Evolutionary conservation across 1,284 basidiomycete species (phyloP).

Genomic region (Rhodotorula sp.): DNA sequence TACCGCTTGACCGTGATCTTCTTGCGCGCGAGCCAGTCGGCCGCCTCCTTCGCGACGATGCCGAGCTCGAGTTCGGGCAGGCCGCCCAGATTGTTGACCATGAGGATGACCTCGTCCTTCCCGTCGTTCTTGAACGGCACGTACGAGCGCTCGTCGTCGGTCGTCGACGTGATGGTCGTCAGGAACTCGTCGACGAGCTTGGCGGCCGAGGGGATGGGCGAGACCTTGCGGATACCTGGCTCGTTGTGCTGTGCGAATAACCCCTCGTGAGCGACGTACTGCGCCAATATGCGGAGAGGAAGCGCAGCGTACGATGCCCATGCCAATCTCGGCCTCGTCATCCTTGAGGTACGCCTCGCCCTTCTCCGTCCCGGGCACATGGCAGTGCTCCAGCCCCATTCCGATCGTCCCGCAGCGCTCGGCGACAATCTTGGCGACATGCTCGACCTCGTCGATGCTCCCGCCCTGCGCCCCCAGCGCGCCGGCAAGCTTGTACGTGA

Average conservation of each 20-base stretch:
- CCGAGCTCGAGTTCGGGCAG: slow-evolving; percentile 81
- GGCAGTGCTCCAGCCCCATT: slow-evolving; percentile 87
- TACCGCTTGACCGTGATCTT: slow-evolving; percentile 63
- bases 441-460: slow-evolving; percentile 68
- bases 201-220: slow-evolving; percentile 67
- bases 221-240: slow-evolving; percentile 68
- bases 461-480: slow-evolving; percentile 54
- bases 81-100: slow-evolving; percentile 65
- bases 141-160: slow-evolving; percentile 79
- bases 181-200: slow-evolving; percentile 73
- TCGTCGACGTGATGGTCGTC: slow-evolving; percentile 68
- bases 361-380: slow-evolving; percentile 75
- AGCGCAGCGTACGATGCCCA: slow-evolving; percentile 49
- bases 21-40: slow-evolving; percentile 59
- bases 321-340: slow-evolving; percentile 79
- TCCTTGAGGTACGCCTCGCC: slow-evolving; percentile 62
- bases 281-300: neutral
- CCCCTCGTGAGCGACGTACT: no score
- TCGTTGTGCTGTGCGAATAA: slow-evolving; percentile 78
- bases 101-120: slow-evolving; percentile 59
- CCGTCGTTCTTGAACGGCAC: slow-evolving; percentile 71
- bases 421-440: slow-evolving; percentile 67
- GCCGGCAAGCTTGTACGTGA: slow-evolving; percentile 90
- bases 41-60: slow-evolving; percentile 55
- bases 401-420: slow-evolving; percentile 74